phyloP scores from a whole-genome alignment of 768 basidiomycete species.

The Cubamyces lactineus region DNA sequence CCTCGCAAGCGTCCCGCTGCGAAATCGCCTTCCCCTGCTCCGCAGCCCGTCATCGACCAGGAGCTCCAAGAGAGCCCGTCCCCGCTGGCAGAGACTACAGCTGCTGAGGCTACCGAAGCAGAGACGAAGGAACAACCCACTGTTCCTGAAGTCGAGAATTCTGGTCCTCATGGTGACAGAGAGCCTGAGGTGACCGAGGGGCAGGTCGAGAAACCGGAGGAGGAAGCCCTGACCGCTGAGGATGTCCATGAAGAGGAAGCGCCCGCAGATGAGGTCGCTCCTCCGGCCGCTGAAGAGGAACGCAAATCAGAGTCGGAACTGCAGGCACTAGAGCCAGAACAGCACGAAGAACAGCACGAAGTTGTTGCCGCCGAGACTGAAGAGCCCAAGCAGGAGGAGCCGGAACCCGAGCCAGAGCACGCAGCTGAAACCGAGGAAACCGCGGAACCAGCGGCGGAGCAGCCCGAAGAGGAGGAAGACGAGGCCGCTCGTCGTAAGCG shows the following conservation, averaged over 20 bases:
- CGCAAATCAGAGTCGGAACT: not conserved
- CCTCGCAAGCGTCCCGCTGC: slow-evolving; percentile 66
- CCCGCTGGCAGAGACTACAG: slow-evolving; percentile 15
- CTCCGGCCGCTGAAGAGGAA: not conserved
- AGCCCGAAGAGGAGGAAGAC: slow-evolving; percentile 45
- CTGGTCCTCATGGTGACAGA: slow-evolving; percentile 21
- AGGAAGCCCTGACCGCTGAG: slow-evolving; percentile 2
- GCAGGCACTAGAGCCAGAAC: not conserved
- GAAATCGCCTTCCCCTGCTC: slow-evolving; percentile 50
- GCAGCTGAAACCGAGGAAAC: not conserved
- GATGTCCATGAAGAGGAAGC: not conserved
- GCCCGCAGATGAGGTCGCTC: not conserved
- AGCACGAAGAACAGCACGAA: slow-evolving; percentile 5
- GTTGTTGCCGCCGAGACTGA: not conserved
- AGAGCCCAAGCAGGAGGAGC: not conserved
- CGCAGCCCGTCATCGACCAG: slow-evolving; percentile 20
- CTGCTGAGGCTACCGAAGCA: not conserved
- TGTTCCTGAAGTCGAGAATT: slow-evolving; percentile 16
- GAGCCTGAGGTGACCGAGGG: slow-evolving; percentile 20
- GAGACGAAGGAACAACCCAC: slow-evolving; percentile 13
- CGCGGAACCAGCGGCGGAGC: slow-evolving; percentile 6
- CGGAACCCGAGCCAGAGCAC: not conserved
- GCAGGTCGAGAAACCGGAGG: slow-evolving; percentile 19
- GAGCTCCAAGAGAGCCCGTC: slow-evolving; percentile 32
- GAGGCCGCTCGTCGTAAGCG: slow-evolving; percentile 58